Evolutionary conservation across 2,329 filamentous ascomycete species (phyloP).

Genomic region (Onygenales sp.): DNA sequence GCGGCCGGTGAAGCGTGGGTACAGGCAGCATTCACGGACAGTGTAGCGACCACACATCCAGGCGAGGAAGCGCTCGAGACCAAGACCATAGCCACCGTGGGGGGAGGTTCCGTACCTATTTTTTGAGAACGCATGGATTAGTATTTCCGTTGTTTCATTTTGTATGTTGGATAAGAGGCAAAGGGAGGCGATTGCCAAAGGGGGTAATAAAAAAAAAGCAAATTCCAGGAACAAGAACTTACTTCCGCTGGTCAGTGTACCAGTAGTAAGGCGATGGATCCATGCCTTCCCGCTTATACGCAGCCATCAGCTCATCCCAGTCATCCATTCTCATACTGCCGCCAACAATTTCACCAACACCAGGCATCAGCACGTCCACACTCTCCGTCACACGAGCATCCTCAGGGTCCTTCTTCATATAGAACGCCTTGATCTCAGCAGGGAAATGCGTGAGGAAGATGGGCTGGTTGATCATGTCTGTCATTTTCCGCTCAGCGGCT

Average conservation of each 20-base stretch:
- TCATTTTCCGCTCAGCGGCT: slow-evolving; percentile 94
- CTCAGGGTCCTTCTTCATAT: slow-evolving; percentile 82
- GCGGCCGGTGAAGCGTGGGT: slow-evolving; percentile 41
- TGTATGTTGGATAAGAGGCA: neutral
- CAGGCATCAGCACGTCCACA: slow-evolving; percentile 81
- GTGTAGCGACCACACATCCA: slow-evolving; percentile 60
- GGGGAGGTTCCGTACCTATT: slow-evolving; percentile 77
- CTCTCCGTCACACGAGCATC: slow-evolving; percentile 84
- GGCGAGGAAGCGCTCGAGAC: slow-evolving; percentile 70
- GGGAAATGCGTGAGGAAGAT: slow-evolving; percentile 98
- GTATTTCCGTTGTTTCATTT: neutral
- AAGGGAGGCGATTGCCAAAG: neutral
- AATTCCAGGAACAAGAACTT: slow-evolving; percentile 32
- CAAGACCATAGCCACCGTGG: slow-evolving; percentile 88
- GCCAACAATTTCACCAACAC: slow-evolving; percentile 93
- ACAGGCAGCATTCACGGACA: slow-evolving; percentile 49
- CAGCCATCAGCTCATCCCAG: slow-evolving; percentile 79
- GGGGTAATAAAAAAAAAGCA: neutral
- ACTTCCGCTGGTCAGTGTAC: slow-evolving; percentile 97
- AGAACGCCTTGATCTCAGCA: slow-evolving; percentile 95
- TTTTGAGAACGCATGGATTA: slow-evolving; percentile 6
- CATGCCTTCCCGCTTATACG: slow-evolving; percentile 80
- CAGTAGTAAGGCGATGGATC: slow-evolving; percentile 84
- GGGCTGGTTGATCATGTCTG: slow-evolving; percentile 86
- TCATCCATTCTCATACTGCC: slow-evolving; percentile 94